Evolutionary conservation across 148 eudicot species (phyloP), one percentile per base, ranked within the genome.

Genomic region (Diospyros lotus): DNA sequence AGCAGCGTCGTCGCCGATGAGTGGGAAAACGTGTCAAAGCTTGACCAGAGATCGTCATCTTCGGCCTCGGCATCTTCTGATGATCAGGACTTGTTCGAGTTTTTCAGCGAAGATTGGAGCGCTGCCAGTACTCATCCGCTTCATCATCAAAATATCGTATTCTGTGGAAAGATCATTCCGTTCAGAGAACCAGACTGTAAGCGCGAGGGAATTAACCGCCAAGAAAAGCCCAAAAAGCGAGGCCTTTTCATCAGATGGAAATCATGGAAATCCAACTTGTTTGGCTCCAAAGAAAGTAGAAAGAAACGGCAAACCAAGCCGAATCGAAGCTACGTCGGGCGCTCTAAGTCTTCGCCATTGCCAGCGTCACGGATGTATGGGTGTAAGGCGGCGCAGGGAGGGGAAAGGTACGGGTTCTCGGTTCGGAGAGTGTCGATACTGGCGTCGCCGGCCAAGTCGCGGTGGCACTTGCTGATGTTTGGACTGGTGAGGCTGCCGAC

Each of bases 1-100:
- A 62, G 80, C 54, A 74, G 69, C 46, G 3, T 46, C 12, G 63
- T 48, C 4, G 58, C 13, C 3, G 58, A 9, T 38, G 51, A 69
- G 6, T 13, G 79, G 64, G 73, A 69, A 4, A 53, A 54, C 9
- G 6, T 9, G 1, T 53, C 17, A 5, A 69, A 51, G 44, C 17
- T 39, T 46, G 72, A 61, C 68, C 71, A 60, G 28, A 72, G 18
- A 60, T 64, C 59, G 8, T 61, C 70, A 46, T 52, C 55, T n/a
- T 66, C 70, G 11, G n/a, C 70, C 17, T 66, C 4, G 4, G 4
- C 14, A 1, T 55, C 80, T 1, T 77, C 81, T 1, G 58, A 61
- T n/a, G 64, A 71, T 43, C 74, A 71, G 46, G 81, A 78, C 9
- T 62, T 71, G 17, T 82, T 82, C 40, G 84, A 82, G 81, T 82